phyloP scores from a whole-genome alignment of 2,329 filamentous ascomycete genomes.

The Diaporthe velutina region DNA sequence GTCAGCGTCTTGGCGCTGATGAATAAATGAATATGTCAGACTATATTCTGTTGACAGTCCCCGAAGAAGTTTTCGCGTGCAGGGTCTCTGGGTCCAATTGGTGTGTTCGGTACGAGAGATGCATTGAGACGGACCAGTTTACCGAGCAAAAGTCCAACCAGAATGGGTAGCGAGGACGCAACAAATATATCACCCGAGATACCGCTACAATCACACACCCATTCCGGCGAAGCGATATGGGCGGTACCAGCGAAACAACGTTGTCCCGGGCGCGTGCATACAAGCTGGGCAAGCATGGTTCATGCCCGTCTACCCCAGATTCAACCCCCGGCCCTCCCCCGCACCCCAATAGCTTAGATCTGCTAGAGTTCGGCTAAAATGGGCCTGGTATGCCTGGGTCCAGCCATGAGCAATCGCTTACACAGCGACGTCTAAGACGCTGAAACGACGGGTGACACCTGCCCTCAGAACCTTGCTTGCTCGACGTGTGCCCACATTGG shows the following conservation, averaged over 20 bases:
- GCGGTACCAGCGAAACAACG: slow-evolving; percentile 19
- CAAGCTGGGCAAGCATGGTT: slow-evolving; percentile 19
- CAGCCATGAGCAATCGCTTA: slow-evolving; percentile 19
- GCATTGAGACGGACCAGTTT: background rate
- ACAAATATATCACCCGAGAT: background rate
- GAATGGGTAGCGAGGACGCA: background rate
- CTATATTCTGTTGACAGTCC: background rate
- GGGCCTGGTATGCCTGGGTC: background rate
- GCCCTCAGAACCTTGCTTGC: background rate
- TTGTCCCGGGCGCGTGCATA: slow-evolving; percentile 4
- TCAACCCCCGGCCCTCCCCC: background rate
- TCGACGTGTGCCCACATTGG: background rate
- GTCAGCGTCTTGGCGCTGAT: slow-evolving; percentile 7
- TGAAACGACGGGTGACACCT: slow-evolving; percentile 15
- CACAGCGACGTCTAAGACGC: slow-evolving; percentile 23
- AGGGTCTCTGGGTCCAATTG: background rate
- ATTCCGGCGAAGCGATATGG: background rate
- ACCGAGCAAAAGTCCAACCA: background rate
- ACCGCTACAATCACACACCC: background rate
- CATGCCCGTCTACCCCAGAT: slow-evolving; percentile 14
- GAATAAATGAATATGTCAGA: background rate
- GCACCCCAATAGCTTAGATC: slow-evolving; percentile 17
- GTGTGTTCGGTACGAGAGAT: background rate
- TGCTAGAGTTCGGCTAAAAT: background rate
- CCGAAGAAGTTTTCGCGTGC: background rate